Base-by-base conservation (phyloP, 306 rosid species). In the Acmispon strigosus region DNA sequence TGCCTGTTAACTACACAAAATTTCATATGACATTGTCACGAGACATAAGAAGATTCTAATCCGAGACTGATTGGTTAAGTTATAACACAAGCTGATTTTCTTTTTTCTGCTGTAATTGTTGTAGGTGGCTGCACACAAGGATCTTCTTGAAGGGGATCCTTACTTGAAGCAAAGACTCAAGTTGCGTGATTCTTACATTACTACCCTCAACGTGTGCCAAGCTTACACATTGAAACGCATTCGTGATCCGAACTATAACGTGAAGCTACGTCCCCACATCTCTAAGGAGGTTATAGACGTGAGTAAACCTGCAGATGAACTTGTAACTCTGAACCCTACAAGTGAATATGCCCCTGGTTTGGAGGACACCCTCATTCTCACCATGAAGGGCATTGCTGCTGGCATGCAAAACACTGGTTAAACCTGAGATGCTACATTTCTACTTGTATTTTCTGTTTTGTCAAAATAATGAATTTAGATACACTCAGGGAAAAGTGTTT, bases 341-440 rank as follows among this genome's bases (percentile, higher is more conserved):
- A 92, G 98, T 20, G 98, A 92, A 17, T 92, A 86, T 42, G 98
- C 98, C 0, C 98, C 96, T 36, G 98, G 98, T 74, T 79, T 92
- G 74, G 98, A 92, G 83, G 98, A 92, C 81, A 92, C 98, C 56
- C 94, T 92, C 75, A 89, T 92, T 73, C 80, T 90, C 82, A 92
- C 98, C 60, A 92, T 92, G 98, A 92, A 92, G 90, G 98, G 98
- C 66, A 86, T 92, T 76, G 98, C 98, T 68, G 98, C 98, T 69
- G 98, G 98, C 59, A 0, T 92, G 84, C 98, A 92, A 74, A 92
- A 92, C 90, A 92, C 98, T 1, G 97, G 97, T 75, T 91, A 80
- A 78, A 48, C 27, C 37, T 12, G 41, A 32, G 62, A 17, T 58
- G 36, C 27, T 34, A 18, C 19, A 29, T 37, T 29, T 14, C 14